Conservation (phyloP, 2,329 filamentous ascomycete genomes). For the Xylariales sp. region DNA sequence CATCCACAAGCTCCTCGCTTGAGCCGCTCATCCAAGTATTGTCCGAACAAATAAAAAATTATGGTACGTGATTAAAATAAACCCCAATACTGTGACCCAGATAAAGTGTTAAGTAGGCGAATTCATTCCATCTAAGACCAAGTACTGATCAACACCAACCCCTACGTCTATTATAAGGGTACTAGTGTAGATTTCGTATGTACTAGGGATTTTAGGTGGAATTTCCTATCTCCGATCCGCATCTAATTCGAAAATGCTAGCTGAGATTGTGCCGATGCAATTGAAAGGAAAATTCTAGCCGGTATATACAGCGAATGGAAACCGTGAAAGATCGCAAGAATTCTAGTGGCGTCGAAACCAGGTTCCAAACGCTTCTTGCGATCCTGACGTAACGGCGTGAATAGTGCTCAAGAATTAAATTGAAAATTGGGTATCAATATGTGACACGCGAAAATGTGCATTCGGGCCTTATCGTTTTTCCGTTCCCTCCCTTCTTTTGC, state of each 20-base stretch:
- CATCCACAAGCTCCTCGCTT: background rate
- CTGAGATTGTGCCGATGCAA: background rate
- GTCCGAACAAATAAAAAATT: slow-evolving; percentile 17
- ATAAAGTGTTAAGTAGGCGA: background rate
- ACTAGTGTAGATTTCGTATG: slow-evolving; percentile 15
- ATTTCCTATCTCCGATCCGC: background rate
- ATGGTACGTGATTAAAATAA: slow-evolving; percentile 20
- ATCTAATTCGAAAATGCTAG: slow-evolving; percentile 6
- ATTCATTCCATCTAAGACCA: slow-evolving; percentile 6
- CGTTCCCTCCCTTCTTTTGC: background rate
- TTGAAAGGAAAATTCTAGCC: slow-evolving; percentile 3
- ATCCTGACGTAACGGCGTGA: slow-evolving; percentile 5
- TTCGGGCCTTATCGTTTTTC: slow-evolving; percentile 15
- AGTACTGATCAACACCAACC: background rate
- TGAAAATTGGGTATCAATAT: slow-evolving; percentile 34
- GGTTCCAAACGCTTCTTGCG: background rate
- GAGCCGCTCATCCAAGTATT: background rate
- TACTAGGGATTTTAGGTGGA: slow-evolving; percentile 6
- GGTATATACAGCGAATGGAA: slow-evolving; percentile 17
- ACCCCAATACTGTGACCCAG: slow-evolving; percentile 12
- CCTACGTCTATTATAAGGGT: slow-evolving; percentile 10
- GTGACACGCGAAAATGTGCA: slow-evolving; percentile 13
- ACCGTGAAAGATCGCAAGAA: slow-evolving; percentile 4
- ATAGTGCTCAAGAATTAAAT: slow-evolving; percentile 20
- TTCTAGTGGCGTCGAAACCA: slow-evolving; percentile 6